Base-by-base conservation (phyloP, 192 early-diverging fungal species). In the Gamsiella multidivaricata region DNA sequence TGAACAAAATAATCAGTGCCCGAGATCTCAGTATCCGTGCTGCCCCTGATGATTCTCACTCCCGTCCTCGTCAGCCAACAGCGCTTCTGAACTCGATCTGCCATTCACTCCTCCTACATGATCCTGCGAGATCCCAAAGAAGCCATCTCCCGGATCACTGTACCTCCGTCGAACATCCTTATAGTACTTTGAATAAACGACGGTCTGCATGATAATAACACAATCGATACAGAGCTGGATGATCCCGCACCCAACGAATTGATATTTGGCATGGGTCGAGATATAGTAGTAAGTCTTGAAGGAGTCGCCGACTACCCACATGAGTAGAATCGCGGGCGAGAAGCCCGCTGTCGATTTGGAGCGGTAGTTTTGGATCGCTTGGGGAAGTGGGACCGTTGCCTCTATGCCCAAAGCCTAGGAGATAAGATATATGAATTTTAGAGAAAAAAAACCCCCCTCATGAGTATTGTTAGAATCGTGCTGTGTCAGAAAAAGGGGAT, bases 261-360 rank as follows among this genome's bases (percentile, higher is more conserved):
- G 87, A 10, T 85, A 62, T 6, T 86, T 86, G 11, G 84, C 63
- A 12, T 67, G 49, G 1, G 82, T 86, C 56, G 61, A 71, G 18
- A 87, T 81, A 52, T 85, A 88, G 50, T 88, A 88, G 52, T 85
- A 85, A 2, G 83, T 76, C 59, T 88, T 88, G 62, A 87, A 87
- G 6, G 82, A 65, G 53, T 88, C 87, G 23, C 87, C 87, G 39
- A 87, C 36, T 25, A 87, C 81, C 87, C 85, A 83, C 63, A 76
- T 80, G n/a, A 83, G 23, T 12, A 83, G 39, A 26, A 83, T 80
- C 20, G 61, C 65, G 4, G 70, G 67, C n/a, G 75, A 86, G 59
- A 89, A 89, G 56, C 88, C 88, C 17, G 64, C 65, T 0, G 85
- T 85, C 7, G 84, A 83, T 54, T 79, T 73, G 14, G 65, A 62